Conservation (phyloP, 2,329 filamentous ascomycete genomes). For the Penicillium italicum region DNA sequence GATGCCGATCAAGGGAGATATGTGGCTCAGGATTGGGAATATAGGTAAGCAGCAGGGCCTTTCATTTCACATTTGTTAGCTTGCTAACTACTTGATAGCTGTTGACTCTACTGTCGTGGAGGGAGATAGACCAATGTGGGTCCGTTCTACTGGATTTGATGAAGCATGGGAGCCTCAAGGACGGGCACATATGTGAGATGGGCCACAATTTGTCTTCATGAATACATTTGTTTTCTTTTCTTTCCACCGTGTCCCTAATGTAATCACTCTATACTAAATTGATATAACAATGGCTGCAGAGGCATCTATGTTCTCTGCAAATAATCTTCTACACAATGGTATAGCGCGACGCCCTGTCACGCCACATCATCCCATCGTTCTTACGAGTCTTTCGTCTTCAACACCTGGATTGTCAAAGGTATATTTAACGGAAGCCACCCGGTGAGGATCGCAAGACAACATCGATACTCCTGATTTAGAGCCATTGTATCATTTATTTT, state of each 20-base stretch:
- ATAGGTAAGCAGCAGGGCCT: slow-evolving; percentile 34
- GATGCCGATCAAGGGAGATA: slow-evolving; percentile 40
- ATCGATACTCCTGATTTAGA: too few species aligned
- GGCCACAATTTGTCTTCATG: not conserved
- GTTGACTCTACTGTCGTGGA: slow-evolving; percentile 36
- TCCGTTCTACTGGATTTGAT: slow-evolving; percentile 42
- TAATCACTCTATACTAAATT: not conserved
- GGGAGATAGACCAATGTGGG: slow-evolving; percentile 31
- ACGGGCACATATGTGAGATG: slow-evolving; percentile 19
- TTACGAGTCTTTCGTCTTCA: too few species aligned
- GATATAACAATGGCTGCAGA: not conserved
- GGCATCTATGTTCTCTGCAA: too few species aligned
- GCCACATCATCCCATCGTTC: too few species aligned
- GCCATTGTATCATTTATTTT: not conserved
- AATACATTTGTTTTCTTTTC: not conserved
- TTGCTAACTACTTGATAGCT: slow-evolving; percentile 24
- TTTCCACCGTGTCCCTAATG: not conserved
- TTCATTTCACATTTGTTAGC: not conserved
- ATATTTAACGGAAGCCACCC: too few species aligned
- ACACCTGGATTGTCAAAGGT: too few species aligned
- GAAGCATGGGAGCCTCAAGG: slow-evolving; percentile 38
- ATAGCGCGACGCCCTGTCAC: too few species aligned
- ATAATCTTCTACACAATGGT: too few species aligned
- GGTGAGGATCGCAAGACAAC: too few species aligned
- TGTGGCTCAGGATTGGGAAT: slow-evolving; percentile 46